Conservation (phyloP, 306 rosid genomes). For the Trifolium pratense region DNA sequence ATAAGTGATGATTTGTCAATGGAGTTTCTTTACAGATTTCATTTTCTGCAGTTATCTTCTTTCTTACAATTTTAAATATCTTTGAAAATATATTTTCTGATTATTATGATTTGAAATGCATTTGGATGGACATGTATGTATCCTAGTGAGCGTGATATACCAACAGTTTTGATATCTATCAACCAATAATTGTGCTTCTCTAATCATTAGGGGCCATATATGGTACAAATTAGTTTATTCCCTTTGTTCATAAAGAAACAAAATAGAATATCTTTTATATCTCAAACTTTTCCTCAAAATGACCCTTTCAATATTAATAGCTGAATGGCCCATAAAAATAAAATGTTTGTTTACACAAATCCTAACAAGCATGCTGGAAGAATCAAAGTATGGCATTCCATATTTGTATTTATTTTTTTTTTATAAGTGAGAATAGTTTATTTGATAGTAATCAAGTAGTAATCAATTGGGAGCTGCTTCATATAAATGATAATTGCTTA, state of each 20-base stretch:
- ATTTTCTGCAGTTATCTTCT: too few species aligned
- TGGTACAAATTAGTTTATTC: background rate
- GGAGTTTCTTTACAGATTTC: too few species aligned
- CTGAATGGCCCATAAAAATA: background rate
- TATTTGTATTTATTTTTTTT: background rate
- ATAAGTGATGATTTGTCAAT: too few species aligned
- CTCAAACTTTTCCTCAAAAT: background rate
- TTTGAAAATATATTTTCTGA: too few species aligned
- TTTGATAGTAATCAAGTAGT: background rate
- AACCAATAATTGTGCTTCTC: background rate
- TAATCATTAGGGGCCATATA: constrained; percentile 9
- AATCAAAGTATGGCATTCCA: background rate
- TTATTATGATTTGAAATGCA: too few species aligned
- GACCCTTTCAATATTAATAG: background rate
- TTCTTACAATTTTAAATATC: too few species aligned
- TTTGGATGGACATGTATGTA: background rate
- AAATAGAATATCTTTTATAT: background rate
- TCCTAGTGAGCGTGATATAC: background rate
- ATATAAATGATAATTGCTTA: background rate
- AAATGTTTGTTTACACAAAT: constrained; percentile 1
- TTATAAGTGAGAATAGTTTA: background rate
- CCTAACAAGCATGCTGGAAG: background rate
- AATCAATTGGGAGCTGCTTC: background rate
- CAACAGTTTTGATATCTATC: background rate
- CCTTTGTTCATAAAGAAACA: background rate